These are phyloP conservation scores for Russula dissimulans DNA, from an alignment of 768 basidiomycete genomes.

Conservation along the genomic window DNA sequence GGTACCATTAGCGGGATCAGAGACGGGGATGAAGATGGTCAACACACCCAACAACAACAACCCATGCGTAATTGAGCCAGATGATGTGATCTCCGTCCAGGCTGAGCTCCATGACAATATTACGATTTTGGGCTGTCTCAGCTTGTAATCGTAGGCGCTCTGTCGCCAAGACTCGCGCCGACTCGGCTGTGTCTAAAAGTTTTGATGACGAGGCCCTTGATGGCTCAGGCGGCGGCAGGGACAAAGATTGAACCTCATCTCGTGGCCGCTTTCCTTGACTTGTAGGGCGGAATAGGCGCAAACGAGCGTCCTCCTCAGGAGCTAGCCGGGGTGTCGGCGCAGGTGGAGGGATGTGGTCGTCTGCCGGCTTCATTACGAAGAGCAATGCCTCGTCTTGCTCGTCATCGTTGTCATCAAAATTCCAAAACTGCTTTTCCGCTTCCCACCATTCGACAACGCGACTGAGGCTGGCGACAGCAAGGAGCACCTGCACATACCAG, in stretches of 20 bases:
- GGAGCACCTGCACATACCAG: conserved; percentile 95
- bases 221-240: conserved; percentile 20
- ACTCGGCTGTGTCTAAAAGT: conserved; percentile 53
- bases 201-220: conserved; percentile 31
- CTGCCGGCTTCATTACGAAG: conserved; percentile 87
- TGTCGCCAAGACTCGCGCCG: conserved; percentile 76
- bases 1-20: conserved; percentile 11
- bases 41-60: conserved; percentile 79
- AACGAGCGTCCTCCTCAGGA: conserved; percentile 43
- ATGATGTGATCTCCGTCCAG: conserved; percentile 91
- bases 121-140: conserved; percentile 91
- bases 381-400: conserved; percentile 86
- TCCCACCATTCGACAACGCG: conserved; percentile 99
- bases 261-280: conserved; percentile 46
- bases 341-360: conserved; percentile 39
- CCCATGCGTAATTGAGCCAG: conserved; percentile 96
- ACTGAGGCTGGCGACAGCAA: conserved; percentile 91
- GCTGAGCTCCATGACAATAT: conserved; percentile 90
- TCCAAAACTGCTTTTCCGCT: conserved; percentile 99
- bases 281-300: conserved; percentile 40
- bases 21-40: not conserved
- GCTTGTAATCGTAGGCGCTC: conserved; percentile 85
- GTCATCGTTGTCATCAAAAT: conserved; percentile 87
- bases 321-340: conserved; percentile 36
- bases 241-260: conserved; percentile 32